Evolutionary conservation across 2,329 filamentous ascomycete species (phyloP).

Genomic region (Emmonsiellopsis sp.): DNA sequence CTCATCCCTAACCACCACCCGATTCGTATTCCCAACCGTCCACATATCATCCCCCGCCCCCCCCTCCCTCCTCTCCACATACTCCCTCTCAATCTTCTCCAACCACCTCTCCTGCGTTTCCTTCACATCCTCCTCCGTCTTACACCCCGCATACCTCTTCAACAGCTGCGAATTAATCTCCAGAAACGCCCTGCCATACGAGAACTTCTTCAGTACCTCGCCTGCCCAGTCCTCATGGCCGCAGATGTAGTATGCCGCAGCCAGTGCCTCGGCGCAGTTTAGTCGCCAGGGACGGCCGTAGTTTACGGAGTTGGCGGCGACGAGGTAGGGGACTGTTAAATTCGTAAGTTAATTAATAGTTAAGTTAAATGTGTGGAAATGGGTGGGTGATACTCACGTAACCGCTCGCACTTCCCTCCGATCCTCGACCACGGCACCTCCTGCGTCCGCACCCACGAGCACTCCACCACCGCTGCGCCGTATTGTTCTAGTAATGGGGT

Average conservation of each 20-base stretch:
- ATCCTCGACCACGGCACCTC: conserved; percentile 89
- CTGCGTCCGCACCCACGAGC: conserved; percentile 85
- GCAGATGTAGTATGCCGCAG: conserved; percentile 87
- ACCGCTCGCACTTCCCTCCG: conserved; percentile 82
- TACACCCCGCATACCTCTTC: conserved; percentile 75
- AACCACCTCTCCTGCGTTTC: conserved; percentile 81
- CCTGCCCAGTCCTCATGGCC: conserved; percentile 86
- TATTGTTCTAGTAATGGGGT: conserved; percentile 71
- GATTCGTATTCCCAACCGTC: conserved; percentile 84
- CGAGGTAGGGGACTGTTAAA: conserved; percentile 73
- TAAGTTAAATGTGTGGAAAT: neutral
- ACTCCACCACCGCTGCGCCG: conserved; percentile 93
- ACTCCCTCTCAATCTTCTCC: conserved; percentile 80
- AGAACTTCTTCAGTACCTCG: conserved; percentile 72
- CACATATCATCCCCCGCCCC: conserved; percentile 61
- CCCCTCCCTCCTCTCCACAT: conserved; percentile 64
- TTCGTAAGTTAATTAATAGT: neutral
- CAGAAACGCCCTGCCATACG: conserved; percentile 79
- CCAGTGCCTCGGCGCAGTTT: conserved; percentile 92
- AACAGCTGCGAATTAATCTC: conserved; percentile 81
- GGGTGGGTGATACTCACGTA: conserved; percentile 38
- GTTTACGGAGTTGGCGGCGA: conserved; percentile 94
- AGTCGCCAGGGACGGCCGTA: conserved; percentile 92
- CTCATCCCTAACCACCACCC: conserved; percentile 44
- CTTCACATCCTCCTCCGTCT: conserved; percentile 74